Percentiles rank a stretch among this genome's conserved stretches.
These are phyloP conservation scores for Macrophomina tecta DNA, from an alignment of 2,329 filamentous ascomycete species.

Conservation along the genomic window DNA sequence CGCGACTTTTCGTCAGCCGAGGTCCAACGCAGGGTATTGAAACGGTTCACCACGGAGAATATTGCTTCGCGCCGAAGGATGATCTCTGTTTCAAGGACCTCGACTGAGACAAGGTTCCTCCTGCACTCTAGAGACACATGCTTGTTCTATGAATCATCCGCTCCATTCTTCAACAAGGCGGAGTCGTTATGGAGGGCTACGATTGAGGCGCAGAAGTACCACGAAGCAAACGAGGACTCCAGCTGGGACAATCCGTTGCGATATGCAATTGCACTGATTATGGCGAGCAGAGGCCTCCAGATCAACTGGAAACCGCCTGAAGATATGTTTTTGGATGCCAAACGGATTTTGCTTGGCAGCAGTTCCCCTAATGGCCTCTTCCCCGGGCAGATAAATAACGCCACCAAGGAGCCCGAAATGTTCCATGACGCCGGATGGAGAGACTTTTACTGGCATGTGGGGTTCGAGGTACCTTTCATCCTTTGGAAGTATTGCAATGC, in stretches of 20 bases:
- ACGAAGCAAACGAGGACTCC: slow-evolving; percentile 1
- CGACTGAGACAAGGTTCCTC: slow-evolving; percentile 23
- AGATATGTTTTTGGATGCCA: not conserved
- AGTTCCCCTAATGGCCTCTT: not conserved
- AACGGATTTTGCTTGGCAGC: not conserved
- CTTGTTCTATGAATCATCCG: slow-evolving; percentile 13
- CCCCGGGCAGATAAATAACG: not conserved
- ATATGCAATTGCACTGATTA: slow-evolving; percentile 10
- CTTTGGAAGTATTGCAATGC: slow-evolving; percentile 6
- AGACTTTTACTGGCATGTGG: slow-evolving; percentile 25
- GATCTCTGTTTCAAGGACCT: slow-evolving; percentile 21
- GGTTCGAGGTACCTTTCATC: slow-evolving; percentile 27
- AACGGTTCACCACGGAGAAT: slow-evolving; percentile 13
- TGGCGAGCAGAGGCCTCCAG: not conserved
- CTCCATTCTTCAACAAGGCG: not conserved
- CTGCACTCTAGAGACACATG: slow-evolving; percentile 28
- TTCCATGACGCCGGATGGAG: not conserved
- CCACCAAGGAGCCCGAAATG: not conserved
- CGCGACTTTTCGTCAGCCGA: not conserved
- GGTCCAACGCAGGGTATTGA: not conserved
- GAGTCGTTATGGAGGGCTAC: not conserved
- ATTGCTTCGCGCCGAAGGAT: slow-evolving; percentile 10
- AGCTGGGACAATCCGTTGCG: slow-evolving; percentile 14
- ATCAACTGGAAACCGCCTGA: not conserved
- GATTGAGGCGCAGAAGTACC: slow-evolving; percentile 3